Percentiles rank a stretch among this genome's conserved stretches.
Evolutionary conservation across 495 filamentous ascomycete genomes (phyloP).

Genomic region (Penicillium arizonense): DNA sequence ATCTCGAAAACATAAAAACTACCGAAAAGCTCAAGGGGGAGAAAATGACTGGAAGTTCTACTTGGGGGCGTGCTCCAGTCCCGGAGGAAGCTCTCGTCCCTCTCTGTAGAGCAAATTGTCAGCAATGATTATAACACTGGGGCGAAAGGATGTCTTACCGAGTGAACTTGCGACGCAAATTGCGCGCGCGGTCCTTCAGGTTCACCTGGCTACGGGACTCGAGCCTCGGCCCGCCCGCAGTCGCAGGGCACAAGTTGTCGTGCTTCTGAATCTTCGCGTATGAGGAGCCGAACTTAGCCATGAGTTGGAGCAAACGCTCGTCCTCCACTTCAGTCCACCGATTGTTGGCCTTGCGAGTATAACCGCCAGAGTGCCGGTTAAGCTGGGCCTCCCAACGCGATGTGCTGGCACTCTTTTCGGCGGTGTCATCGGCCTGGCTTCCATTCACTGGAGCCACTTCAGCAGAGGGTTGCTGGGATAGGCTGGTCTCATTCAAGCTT

Average conservation of each 20-base stretch:
- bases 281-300: background rate
- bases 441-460: no score
- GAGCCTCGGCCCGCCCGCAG: constrained; percentile 1
- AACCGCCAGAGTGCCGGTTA: no score
- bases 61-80: background rate
- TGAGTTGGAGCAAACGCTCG: background rate
- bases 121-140: background rate
- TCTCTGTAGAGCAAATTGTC: background rate
- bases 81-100: background rate
- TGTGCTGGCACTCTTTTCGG: no score
- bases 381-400: background rate
- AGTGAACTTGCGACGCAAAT: background rate
- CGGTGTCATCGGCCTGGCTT: no score
- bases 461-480: no score
- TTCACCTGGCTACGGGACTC: background rate
- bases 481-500: no score
- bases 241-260: background rate
- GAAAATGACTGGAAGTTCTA: background rate
- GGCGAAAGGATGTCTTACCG: background rate
- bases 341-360: background rate
- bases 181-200: constrained; percentile 5
- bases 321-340: constrained; percentile 3
- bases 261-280: background rate
- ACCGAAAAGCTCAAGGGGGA: no score
- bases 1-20: no score